Conservation (phyloP, 192 early-diverging fungal genomes). For the Umbelopsis ramanniana region DNA sequence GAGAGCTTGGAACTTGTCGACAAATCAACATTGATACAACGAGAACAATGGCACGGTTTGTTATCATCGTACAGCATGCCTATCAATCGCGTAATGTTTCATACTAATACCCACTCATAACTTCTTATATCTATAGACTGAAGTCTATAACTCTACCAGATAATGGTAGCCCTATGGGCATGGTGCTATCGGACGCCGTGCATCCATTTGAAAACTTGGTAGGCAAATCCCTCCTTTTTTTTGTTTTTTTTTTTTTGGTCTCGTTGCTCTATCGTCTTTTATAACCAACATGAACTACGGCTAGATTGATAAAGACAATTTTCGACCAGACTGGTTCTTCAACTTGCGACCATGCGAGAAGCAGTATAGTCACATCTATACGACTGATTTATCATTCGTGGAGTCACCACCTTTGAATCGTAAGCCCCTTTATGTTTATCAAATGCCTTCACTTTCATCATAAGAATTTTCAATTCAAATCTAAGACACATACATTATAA, state of each 20-base stretch:
- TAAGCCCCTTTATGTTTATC: not conserved
- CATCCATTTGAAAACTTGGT: constrained; percentile 15
- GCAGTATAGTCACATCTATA: not conserved
- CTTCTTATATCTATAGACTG: not conserved
- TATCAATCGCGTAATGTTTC: not conserved
- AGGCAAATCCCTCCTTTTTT: not conserved
- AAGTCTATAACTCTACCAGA: not conserved
- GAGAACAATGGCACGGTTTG: not conserved
- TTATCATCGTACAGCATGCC: not conserved
- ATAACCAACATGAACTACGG: not conserved
- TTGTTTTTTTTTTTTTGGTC: not conserved
- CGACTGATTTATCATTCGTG: not conserved
- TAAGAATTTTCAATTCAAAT: too few species aligned
- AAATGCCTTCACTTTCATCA: not conserved
- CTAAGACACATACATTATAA: too few species aligned
- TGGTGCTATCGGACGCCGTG: not conserved
- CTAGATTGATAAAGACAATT: not conserved
- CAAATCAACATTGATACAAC: not conserved
- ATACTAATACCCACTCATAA: not conserved
- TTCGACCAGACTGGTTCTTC: not conserved
- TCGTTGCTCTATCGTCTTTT: not conserved
- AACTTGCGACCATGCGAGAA: not conserved
- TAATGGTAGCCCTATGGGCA: not conserved
- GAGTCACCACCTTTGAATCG: not conserved
- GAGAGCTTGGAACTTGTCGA: not conserved